Base-by-base conservation (phyloP, 1,284 basidiomycete genomes). In the Tilletia setariae region DNA sequence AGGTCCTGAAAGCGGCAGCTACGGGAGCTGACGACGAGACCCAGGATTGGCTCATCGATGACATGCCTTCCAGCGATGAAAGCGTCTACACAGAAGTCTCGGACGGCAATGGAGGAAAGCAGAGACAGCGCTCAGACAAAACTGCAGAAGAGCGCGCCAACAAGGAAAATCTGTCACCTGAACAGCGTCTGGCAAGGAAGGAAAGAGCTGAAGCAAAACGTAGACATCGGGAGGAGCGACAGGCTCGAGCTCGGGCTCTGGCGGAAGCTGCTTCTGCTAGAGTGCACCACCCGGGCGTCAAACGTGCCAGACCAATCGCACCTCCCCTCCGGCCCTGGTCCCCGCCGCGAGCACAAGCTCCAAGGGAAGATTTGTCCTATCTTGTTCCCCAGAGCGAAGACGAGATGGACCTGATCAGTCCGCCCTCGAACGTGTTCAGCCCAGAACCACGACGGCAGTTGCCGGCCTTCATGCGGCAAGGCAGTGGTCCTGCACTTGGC, bases 31-130 rank as follows among this genome's bases (percentile, higher is more conserved):
- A 47, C 42, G 65, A 62, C 25, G 70, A 74, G 32, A 70, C 68
- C 7, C 68, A 74, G 51, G 75, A 68, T 21, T 72, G 73, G 63
- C 73, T 72, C 72, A 65, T 75, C 15, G 56, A 61, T 0, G 72
- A 70, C 59, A 68, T 67, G 2, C 72, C 72, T 8, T 49, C 63
- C 11, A 64, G 68, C 15, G 69, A 73, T 30, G 69, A 69, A 8
- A 23, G 67, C 70, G 19, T 68, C 68, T 25, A 70, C 68, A 13
- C 70, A 64, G 7, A 15, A 59, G 23, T 64, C 9, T 19, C 43
- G 64, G 8, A 64, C 44, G 16, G 46, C 43, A 28, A 61, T n/a
- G 40, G 53, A 2, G 53, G 63, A 9, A 67, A 19, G 23, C 25
- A 44, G 30, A 40, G 43, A 51, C 21, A 30, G 21, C 32, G 47